Evolutionary conservation across 129 eudicot species (phyloP).

Genomic region (Daucus carota): DH1_v3.0 NC_030381.2:18704001-18704500

Average conservation of each 20-base stretch:
- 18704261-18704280: background rate
- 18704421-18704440: too few species aligned
- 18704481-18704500: too few species aligned
- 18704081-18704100: background rate
- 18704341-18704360: background rate
- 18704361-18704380: background rate
- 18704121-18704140: background rate
- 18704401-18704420: too few species aligned
- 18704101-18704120: background rate
- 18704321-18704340: background rate
- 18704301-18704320: background rate
- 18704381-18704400: too few species aligned
- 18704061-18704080: slow-evolving; percentile 81
- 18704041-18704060: slow-evolving; percentile 73
- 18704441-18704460: too few species aligned
- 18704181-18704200: background rate
- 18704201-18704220: background rate
- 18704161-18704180: background rate
- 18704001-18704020: slow-evolving; percentile 72
- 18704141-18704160: background rate
- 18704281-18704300: background rate
- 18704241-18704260: too few species aligned
- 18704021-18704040: slow-evolving; percentile 73
- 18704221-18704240: background rate
- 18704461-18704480: too few species aligned